Conservation (phyloP, 1,284 basidiomycete species). For the Marasmius fiardii region DNA sequence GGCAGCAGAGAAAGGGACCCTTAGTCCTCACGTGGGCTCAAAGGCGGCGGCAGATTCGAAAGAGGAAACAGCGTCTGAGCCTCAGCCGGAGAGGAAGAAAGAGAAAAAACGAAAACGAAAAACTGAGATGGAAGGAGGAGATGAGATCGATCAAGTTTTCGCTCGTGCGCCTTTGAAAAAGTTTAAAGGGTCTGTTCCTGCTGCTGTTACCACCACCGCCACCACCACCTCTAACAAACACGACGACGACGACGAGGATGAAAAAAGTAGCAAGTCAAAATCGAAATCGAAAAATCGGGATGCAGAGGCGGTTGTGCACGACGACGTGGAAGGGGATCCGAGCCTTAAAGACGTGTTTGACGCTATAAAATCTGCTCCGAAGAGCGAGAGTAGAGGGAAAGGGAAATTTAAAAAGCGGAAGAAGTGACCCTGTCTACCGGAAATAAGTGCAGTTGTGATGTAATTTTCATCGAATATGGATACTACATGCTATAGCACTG, state of each 20-base stretch:
- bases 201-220: too few relatives aligned
- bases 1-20: too few relatives aligned
- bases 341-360: slow-evolving; percentile 9
- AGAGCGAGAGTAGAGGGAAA: slow-evolving; percentile 3
- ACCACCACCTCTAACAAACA: too few relatives aligned
- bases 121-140: slow-evolving; percentile 32
- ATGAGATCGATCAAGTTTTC: slow-evolving; percentile 77
- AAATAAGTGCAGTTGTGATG: too few relatives aligned
- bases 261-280: background rate
- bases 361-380: slow-evolving; percentile 11
- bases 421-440: background rate
- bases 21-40: too few relatives aligned
- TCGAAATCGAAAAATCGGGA: background rate
- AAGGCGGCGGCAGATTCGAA: too few relatives aligned
- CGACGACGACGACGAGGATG: background rate
- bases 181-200: slow-evolving; percentile 30
- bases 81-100: too few relatives aligned
- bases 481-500: too few relatives aligned
- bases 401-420: slow-evolving; percentile 1
- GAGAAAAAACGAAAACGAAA: slow-evolving; percentile 19
- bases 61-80: too few relatives aligned
- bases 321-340: too few relatives aligned
- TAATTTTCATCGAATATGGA: too few relatives aligned
- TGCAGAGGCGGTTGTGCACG: too few relatives aligned
- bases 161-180: slow-evolving; percentile 52